A percentile compares a stretch with the other conserved stretches of the same genome.
These are phyloP conservation scores for Tolypocladium album DNA, from an alignment of 2,329 filamentous ascomycete species.

Conservation along the genomic window DNA sequence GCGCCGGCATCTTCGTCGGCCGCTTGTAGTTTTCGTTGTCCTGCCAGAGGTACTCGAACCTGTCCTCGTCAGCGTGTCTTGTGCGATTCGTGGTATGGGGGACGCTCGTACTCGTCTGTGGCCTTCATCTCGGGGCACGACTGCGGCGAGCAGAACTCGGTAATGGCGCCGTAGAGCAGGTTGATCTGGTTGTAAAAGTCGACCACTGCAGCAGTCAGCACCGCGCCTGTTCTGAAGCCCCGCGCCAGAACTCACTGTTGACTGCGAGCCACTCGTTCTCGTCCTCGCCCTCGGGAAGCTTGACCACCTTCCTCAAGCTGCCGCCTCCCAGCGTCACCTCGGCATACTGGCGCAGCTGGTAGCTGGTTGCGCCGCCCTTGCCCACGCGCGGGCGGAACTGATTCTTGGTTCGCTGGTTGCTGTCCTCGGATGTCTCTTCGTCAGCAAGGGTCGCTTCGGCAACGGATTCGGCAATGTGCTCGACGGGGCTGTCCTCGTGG, in stretches of 20 bases:
- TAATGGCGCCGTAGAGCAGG: conserved; percentile 95
- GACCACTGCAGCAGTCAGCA: conserved; percentile 54
- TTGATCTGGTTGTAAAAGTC: conserved; percentile 99
- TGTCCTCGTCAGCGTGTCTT: conserved; percentile 18
- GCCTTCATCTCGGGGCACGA: conserved; percentile 99
- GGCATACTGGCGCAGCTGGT: conserved; percentile 94
- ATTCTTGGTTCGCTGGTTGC: conserved; percentile 78
- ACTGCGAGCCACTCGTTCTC: conserved; percentile 97
- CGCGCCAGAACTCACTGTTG: conserved; percentile 56
- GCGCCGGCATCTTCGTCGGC: conserved; percentile 95
- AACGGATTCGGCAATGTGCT: conserved; percentile 8
- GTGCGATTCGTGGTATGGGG: not conserved
- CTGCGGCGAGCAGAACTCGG: conserved; percentile 95
- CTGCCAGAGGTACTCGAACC: conserved; percentile 99
- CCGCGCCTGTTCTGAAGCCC: not conserved
- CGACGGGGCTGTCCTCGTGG: conserved; percentile 13
- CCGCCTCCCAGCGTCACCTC: conserved; percentile 94
- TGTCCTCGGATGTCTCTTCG: conserved; percentile 24
- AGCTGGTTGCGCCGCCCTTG: conserved; percentile 77
- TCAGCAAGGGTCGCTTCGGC: conserved; percentile 18
- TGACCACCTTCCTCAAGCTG: conserved; percentile 90
- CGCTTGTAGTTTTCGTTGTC: conserved; percentile 89
- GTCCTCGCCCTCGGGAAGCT: conserved; percentile 93
- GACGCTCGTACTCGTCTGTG: conserved; percentile 75
- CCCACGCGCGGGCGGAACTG: conserved; percentile 85